These are phyloP conservation scores for Trichoderma koningiopsis DNA, from an alignment of 2,329 filamentous ascomycete species.

Conservation along the genomic window DNA sequence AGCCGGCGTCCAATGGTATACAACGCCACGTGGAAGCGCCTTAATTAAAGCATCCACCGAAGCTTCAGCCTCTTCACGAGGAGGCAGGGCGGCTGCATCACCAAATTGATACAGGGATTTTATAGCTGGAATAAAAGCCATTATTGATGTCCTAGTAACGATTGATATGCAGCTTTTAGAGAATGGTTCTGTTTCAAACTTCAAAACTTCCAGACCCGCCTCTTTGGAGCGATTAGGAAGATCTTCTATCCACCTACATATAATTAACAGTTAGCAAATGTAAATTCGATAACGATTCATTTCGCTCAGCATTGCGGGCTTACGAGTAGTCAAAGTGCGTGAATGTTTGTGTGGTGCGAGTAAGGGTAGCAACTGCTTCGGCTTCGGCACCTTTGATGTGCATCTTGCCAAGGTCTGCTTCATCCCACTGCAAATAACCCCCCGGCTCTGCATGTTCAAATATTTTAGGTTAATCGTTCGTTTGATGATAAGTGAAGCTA, in stretches of 20 bases:
- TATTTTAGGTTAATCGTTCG: neutral
- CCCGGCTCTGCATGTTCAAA: neutral
- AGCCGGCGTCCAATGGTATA: neutral
- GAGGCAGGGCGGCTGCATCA: neutral
- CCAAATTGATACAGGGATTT: neutral
- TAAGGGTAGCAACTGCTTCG: neutral
- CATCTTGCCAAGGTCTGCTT: neutral
- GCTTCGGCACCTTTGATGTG: slow-evolving; percentile 2
- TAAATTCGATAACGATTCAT: neutral
- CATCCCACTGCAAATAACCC: slow-evolving; percentile 14
- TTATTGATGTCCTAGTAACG: neutral
- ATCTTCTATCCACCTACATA: neutral
- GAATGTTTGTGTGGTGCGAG: no score
- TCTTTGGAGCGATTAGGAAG: neutral
- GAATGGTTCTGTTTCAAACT: neutral
- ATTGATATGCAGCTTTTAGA: neutral
- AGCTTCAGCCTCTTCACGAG: neutral
- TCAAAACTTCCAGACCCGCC: neutral
- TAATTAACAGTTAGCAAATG: neutral
- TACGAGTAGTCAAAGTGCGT: neutral
- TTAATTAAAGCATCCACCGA: neutral
- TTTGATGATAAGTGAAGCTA: neutral
- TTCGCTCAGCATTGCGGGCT: neutral
- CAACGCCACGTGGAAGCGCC: neutral
- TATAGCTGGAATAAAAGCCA: neutral